phyloP scores from a whole-genome alignment of 495 filamentous ascomycete genomes.

The Lepraria neglecta region DNA sequence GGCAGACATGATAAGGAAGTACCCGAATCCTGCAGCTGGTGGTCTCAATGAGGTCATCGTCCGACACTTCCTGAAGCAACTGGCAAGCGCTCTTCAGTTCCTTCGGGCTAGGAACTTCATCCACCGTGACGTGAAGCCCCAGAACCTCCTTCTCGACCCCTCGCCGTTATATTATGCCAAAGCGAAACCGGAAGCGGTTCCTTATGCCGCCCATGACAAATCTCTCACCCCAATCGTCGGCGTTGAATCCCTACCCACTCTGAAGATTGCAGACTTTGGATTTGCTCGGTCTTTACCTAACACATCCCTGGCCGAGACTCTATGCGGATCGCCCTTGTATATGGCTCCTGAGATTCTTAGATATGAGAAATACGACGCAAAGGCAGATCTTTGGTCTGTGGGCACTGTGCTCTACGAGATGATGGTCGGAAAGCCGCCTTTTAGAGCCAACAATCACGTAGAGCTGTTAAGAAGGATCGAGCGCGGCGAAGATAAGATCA shows the following conservation, averaged over 20 bases:
- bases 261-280: slow-evolving; percentile 96
- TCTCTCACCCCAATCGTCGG: slow-evolving; percentile 76
- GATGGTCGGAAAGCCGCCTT: slow-evolving; percentile 84
- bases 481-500: slow-evolving; percentile 72
- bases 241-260: slow-evolving; percentile 79
- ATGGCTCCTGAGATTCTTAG: slow-evolving; percentile 98
- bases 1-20: slow-evolving; percentile 79
- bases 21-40: slow-evolving; percentile 71
- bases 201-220: slow-evolving; percentile 61
- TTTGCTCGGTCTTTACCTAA: slow-evolving; percentile 87
- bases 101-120: slow-evolving; percentile 78
- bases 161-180: slow-evolving; percentile 58
- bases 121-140: slow-evolving; percentile 95
- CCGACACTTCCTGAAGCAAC: slow-evolving; percentile 92
- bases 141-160: slow-evolving; percentile 87
- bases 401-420: slow-evolving; percentile 94
- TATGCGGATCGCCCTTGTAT: slow-evolving; percentile 96
- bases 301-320: slow-evolving; percentile 85
- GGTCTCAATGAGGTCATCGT: slow-evolving; percentile 90
- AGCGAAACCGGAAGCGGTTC: slow-evolving; percentile 44
- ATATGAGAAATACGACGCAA: slow-evolving; percentile 95
- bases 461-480: slow-evolving; percentile 90
- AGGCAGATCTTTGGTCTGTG: slow-evolving; percentile 95
- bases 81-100: slow-evolving; percentile 86
- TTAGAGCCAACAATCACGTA: slow-evolving; percentile 88